Percentiles rank a stretch among this genome's conserved stretches.
Evolutionary conservation across 345 rosid genomes (phyloP).

Genomic region (Eutrema yunnanense): DNA sequence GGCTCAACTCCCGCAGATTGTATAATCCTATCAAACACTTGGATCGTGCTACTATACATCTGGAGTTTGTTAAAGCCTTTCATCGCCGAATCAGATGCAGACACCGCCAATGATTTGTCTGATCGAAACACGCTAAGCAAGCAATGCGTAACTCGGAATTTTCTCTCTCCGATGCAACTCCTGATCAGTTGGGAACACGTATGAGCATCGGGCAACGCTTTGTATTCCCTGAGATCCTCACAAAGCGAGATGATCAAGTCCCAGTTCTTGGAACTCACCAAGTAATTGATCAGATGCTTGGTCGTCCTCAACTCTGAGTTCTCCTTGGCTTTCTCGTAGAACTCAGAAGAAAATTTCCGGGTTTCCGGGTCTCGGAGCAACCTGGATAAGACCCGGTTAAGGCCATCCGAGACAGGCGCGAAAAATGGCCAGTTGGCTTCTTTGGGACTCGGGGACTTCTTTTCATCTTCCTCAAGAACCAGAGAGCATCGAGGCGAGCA

Average conservation of each 20-base stretch:
- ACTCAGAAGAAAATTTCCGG: constrained; percentile 41
- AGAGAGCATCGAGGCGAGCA: constrained; percentile 44
- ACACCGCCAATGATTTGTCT: constrained; percentile 32
- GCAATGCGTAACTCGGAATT: constrained; percentile 42
- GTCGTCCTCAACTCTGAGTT: constrained; percentile 42
- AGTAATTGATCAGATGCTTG: constrained; percentile 51
- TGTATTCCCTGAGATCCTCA: constrained; percentile 43
- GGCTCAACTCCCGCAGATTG: constrained; percentile 32
- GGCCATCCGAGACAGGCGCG: constrained; percentile 27
- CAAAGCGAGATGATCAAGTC: constrained; percentile 42
- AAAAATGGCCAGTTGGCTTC: constrained; percentile 29
- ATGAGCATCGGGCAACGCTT: constrained; percentile 50
- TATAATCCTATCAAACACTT: constrained; percentile 44
- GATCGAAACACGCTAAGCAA: constrained; percentile 46
- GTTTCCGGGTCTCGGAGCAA: constrained; percentile 40
- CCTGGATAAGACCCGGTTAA: constrained; percentile 41
- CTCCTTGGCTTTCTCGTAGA: constrained; percentile 56
- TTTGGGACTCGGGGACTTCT: constrained; percentile 29
- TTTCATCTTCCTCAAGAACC: constrained; percentile 40
- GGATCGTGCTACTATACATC: constrained; percentile 63
- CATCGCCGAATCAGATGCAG: constrained; percentile 65
- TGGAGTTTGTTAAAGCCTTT: constrained; percentile 71
- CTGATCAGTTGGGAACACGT: constrained; percentile 56
- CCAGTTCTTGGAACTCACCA: constrained; percentile 57
- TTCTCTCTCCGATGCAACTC: constrained; percentile 49